Conservation (phyloP, 2,329 filamentous ascomycete genomes). For the Epichloe hybrida region DNA sequence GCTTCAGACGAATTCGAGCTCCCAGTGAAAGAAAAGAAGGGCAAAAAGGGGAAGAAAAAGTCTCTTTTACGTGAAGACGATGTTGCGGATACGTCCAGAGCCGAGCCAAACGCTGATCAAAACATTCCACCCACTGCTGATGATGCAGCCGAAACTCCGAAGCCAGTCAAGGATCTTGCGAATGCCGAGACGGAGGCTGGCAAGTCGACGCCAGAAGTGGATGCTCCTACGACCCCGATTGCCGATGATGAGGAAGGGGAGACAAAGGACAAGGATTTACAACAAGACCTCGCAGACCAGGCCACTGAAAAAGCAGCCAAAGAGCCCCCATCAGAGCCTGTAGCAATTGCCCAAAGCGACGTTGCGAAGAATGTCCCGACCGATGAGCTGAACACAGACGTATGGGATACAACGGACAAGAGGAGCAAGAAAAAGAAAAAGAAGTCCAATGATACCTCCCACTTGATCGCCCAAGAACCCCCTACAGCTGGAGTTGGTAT, state of each 20-base stretch:
- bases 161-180: not conserved
- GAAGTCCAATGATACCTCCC: constrained; percentile 1
- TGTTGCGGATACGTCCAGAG: not conserved
- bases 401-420: constrained; percentile 2
- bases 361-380: not conserved
- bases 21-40: constrained; percentile 9
- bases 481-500: not conserved
- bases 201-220: not conserved
- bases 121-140: not conserved
- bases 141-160: not conserved
- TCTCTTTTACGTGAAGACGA: constrained; percentile 4
- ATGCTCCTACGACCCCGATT: not conserved
- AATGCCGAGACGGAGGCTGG: not conserved
- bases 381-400: not conserved
- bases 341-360: not conserved
- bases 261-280: not conserved
- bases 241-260: not conserved
- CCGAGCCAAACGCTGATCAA: not conserved
- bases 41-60: constrained; percentile 9
- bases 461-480: not conserved
- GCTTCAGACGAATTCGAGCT: constrained; percentile 6
- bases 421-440: constrained; percentile 10
- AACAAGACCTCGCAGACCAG: not conserved
- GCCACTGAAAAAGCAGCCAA: not conserved
- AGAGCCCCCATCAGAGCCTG: not conserved